Conservation (phyloP, 495 filamentous ascomycete species). For the Penicillium coffeae region DNA sequence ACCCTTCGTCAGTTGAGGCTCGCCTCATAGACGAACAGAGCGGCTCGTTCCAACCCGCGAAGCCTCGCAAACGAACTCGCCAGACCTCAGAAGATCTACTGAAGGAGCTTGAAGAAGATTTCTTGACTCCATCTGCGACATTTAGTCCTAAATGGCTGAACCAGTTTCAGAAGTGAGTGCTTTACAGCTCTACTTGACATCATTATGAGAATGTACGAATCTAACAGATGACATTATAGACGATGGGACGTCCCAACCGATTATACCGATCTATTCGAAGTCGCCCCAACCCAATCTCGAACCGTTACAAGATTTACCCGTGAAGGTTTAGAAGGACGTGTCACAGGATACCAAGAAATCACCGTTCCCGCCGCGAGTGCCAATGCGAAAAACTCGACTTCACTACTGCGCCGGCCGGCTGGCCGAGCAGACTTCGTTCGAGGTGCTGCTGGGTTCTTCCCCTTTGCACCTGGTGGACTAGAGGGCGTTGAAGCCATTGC, state of each 20-base stretch:
- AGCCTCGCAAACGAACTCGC: conserved; percentile 53
- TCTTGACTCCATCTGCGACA: conserved; percentile 67
- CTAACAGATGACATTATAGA: conserved; percentile 33
- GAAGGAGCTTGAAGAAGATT: conserved; percentile 68
- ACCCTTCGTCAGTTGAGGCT: conserved; percentile 27
- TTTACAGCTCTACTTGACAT: background rate
- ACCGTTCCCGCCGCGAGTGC: conserved; percentile 87
- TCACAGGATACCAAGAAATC: conserved; percentile 92
- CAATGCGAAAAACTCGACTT: conserved; percentile 95
- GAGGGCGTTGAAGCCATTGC: conserved; percentile 82
- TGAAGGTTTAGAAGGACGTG: conserved; percentile 87
- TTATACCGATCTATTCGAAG: conserved; percentile 72
- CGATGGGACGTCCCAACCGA: conserved; percentile 80
- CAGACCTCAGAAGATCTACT: conserved; percentile 55
- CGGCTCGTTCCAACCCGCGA: conserved; percentile 20
- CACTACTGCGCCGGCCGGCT: conserved; percentile 81
- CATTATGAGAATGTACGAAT: conserved; percentile 1
- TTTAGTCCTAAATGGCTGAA: conserved; percentile 86
- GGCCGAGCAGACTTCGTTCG: conserved; percentile 87
- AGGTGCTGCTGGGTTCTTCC: conserved; percentile 93
- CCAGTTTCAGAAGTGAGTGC: conserved; percentile 67
- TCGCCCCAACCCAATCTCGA: conserved; percentile 87
- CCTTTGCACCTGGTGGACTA: conserved; percentile 88
- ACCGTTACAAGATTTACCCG: conserved; percentile 89
- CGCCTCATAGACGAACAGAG: conserved; percentile 34